phyloP scores from a whole-genome alignment of 257 asterid genomes.

The Nicotiana noctiflora region DNA sequence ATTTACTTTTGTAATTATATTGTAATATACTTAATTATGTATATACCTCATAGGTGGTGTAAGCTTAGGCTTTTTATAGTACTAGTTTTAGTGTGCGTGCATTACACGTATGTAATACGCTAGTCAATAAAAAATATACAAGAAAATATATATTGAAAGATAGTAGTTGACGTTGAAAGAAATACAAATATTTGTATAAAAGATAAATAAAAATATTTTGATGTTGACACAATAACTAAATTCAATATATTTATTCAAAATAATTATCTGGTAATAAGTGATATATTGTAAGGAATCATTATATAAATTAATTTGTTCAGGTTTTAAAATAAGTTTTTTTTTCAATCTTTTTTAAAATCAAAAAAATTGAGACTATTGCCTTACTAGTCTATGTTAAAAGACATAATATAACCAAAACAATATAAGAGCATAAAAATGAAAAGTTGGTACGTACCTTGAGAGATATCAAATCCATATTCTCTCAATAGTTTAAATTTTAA shows the following conservation, averaged over 20 bases:
- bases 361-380: no score
- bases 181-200: neutral
- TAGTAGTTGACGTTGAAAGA: neutral
- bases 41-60: no score
- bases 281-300: neutral
- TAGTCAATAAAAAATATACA: neutral
- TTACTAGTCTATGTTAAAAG: no score
- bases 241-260: neutral
- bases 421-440: no score
- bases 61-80: no score
- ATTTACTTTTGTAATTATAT: no score
- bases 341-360: no score
- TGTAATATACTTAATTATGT: no score
- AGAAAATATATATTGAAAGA: neutral
- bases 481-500: no score
- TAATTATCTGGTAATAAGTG: neutral
- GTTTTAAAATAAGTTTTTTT: neutral
- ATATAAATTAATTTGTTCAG: neutral
- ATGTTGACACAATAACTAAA: neutral
- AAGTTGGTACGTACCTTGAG: no score
- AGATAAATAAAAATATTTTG: neutral
- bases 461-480: no score
- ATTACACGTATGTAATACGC: neutral
- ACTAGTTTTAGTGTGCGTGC: neutral
- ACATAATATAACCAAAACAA: no score